Conservation (phyloP, 768 basidiomycete genomes). For the Coprinellus micaceus region DNA sequence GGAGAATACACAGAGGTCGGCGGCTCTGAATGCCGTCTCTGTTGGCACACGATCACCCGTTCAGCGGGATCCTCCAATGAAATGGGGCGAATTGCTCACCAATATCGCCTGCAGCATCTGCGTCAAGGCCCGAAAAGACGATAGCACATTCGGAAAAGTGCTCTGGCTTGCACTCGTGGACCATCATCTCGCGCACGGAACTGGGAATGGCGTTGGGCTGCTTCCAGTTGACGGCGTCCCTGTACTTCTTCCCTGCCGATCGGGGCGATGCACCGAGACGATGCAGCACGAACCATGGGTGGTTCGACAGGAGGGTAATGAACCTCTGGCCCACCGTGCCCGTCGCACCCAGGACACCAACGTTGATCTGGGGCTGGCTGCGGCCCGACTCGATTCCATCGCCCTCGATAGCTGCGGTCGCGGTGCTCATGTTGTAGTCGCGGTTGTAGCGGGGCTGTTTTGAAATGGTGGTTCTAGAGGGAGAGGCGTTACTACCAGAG, state of each 20-base stretch:
- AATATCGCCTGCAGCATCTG: constrained; percentile 92
- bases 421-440: no score
- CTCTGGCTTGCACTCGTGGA: constrained; percentile 73
- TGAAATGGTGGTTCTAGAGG: constrained; percentile 27
- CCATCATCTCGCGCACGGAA: constrained; percentile 55
- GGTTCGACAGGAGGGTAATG: constrained; percentile 78
- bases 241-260: constrained; percentile 83
- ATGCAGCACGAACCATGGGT: constrained; percentile 88
- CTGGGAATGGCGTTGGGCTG: constrained; percentile 73
- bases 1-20: constrained; percentile 90
- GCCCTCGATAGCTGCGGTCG: no score
- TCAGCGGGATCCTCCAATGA: background rate
- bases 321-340: constrained; percentile 97
- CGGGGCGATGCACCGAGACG: constrained; percentile 85
- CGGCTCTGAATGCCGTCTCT: constrained; percentile 84
- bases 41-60: constrained; percentile 29
- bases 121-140: constrained; percentile 94
- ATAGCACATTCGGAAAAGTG: constrained; percentile 78
- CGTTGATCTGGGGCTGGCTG: no score
- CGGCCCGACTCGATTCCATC: no score
- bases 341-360: constrained; percentile 84
- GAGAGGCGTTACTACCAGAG: constrained; percentile 21
- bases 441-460: constrained; percentile 21
- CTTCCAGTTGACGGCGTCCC: constrained; percentile 81
- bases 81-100: constrained; percentile 48